Evolutionary conservation across 2,329 filamentous ascomycete species (phyloP).

Genomic region (Rhexocercosporidium sp.): DNA sequence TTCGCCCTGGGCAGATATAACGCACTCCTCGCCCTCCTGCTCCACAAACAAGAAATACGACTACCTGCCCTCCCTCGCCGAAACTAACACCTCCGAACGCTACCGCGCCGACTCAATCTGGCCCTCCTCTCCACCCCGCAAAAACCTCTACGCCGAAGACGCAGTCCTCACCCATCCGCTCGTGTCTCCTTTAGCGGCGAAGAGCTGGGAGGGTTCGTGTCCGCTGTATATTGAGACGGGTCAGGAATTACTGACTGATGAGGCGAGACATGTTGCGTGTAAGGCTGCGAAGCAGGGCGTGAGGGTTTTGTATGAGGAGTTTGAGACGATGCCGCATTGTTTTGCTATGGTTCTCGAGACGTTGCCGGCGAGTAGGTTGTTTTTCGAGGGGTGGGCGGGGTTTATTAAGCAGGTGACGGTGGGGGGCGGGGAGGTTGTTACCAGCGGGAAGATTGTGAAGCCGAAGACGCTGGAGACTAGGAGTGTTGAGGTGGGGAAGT

Average conservation of each 20-base stretch:
- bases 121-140: constrained; percentile 61
- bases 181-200: constrained; percentile 63
- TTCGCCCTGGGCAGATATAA: constrained; percentile 76
- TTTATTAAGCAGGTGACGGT: constrained; percentile 56
- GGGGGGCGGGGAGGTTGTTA: constrained; percentile 29
- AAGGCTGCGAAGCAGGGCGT: constrained; percentile 63
- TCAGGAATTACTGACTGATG: constrained; percentile 74
- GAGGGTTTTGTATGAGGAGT: constrained; percentile 70
- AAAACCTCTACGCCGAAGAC: constrained; percentile 60
- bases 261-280: constrained; percentile 64
- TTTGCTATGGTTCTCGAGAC: constrained; percentile 64
- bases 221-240: constrained; percentile 73
- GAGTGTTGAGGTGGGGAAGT: constrained; percentile 47
- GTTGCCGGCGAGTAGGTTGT: constrained; percentile 53
- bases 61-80: constrained; percentile 59
- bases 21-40: constrained; percentile 64
- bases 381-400: constrained; percentile 58
- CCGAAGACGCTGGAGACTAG: constrained; percentile 58
- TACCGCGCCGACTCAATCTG: constrained; percentile 59
- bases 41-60: constrained; percentile 60
- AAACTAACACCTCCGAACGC: constrained; percentile 39
- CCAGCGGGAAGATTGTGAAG: constrained; percentile 52
- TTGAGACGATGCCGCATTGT: constrained; percentile 81
- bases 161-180: constrained; percentile 67
- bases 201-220: constrained; percentile 64